Evolutionary conservation across 1,284 basidiomycete species (phyloP).

Genomic region (Melanopsichium pennsylvanicum): DNA sequence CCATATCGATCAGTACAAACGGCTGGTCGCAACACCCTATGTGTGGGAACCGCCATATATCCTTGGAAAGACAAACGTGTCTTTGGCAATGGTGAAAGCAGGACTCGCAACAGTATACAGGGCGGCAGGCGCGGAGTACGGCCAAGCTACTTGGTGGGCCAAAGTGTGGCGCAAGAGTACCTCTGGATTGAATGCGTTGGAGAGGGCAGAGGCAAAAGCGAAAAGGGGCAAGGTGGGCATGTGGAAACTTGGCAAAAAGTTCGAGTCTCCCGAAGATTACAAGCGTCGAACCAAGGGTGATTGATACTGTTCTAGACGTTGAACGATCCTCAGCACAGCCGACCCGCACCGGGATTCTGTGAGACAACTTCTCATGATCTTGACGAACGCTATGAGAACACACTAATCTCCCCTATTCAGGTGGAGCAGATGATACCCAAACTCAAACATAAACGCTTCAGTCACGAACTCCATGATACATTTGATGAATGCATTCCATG

Average conservation of each 20-base stretch:
- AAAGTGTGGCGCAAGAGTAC: conserved; percentile 44
- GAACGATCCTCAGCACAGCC: too few species aligned
- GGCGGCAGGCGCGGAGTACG: conserved; percentile 59
- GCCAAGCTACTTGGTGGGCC: conserved; percentile 51
- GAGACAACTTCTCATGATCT: too few species aligned
- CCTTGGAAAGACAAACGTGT: conserved; percentile 62
- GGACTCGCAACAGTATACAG: conserved; percentile 63
- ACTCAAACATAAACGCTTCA: background rate
- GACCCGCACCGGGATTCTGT: too few species aligned
- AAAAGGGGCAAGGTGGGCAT: conserved; percentile 46
- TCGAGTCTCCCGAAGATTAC: conserved; percentile 58
- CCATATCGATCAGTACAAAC: conserved; percentile 64
- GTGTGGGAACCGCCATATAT: conserved; percentile 60
- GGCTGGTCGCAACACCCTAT: conserved; percentile 63
- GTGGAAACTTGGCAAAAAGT: conserved; percentile 53
- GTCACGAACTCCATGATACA: background rate
- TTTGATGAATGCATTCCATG: conserved; percentile 2
- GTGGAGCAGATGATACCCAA: background rate
- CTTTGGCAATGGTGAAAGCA: conserved; percentile 53
- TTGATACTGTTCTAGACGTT: too few species aligned
- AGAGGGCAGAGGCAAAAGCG: conserved; percentile 51
- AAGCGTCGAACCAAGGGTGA: conserved; percentile 44
- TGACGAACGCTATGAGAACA: too few species aligned
- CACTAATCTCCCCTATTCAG: too few species aligned
- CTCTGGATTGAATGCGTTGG: conserved; percentile 42